Evolutionary conservation across 2,329 filamentous ascomycete species (phyloP).

Genomic region (Coniochaeta sp.): DNA sequence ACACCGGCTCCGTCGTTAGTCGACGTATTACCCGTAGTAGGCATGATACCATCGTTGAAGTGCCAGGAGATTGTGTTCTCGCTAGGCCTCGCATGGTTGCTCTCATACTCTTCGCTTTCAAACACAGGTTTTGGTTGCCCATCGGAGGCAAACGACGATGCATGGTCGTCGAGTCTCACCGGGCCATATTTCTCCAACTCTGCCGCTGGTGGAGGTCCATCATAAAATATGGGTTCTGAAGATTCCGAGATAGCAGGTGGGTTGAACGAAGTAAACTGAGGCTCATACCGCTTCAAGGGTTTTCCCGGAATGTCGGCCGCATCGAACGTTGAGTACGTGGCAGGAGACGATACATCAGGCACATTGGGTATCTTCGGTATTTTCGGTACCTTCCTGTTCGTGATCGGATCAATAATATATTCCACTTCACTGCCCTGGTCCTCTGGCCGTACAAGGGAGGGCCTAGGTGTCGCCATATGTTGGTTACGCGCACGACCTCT

Average conservation of each 20-base stretch:
- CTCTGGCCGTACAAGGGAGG: neutral
- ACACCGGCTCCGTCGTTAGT: neutral
- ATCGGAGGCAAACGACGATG: neutral
- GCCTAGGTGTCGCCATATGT: neutral
- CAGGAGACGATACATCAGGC: constrained; percentile 8
- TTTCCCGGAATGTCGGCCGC: constrained; percentile 13
- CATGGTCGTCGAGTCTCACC: constrained; percentile 18
- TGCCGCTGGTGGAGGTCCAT: constrained; percentile 23
- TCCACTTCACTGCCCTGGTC: constrained; percentile 12
- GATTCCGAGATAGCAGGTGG: constrained; percentile 10
- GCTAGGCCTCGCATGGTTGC: constrained; percentile 16
- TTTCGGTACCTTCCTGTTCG: constrained; percentile 42
- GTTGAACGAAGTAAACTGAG: constrained; percentile 21
- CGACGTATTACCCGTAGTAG: neutral
- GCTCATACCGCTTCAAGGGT: constrained; percentile 24
- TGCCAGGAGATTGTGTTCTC: constrained; percentile 12
- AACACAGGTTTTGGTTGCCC: constrained; percentile 2
- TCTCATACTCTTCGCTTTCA: constrained; percentile 21
- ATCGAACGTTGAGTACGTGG: neutral
- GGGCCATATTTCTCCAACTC: constrained; percentile 28
- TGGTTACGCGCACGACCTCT: neutral
- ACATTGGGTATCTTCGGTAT: constrained; percentile 10
- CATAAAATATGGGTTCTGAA: constrained; percentile 19
- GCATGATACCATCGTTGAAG: constrained; percentile 6
- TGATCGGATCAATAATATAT: constrained; percentile 50